Evolutionary conservation across 129 eudicot species (phyloP).

Genomic region (Erigeron canadensis): DNA sequence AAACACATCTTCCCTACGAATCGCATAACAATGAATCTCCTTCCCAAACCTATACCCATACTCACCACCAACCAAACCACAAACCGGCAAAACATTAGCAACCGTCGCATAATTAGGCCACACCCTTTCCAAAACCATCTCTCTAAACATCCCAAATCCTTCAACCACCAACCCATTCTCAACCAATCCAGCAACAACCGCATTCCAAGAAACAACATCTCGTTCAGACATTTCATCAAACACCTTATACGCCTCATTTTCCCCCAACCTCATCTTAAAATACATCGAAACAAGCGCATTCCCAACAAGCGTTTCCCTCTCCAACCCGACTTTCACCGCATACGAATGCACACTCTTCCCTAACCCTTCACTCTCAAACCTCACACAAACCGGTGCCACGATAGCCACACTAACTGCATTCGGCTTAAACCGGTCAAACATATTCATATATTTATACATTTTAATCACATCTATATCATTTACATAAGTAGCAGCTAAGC

Average conservation of each 20-base stretch:
- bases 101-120: constrained; percentile 78
- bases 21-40: constrained; percentile 58
- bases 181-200: constrained; percentile 70
- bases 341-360: constrained; percentile 69
- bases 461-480: constrained; percentile 59
- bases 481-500: constrained; percentile 54
- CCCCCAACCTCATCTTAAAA: constrained; percentile 60
- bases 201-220: constrained; percentile 90
- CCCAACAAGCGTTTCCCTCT: constrained; percentile 63
- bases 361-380: constrained; percentile 41
- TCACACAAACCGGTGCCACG: constrained; percentile 71
- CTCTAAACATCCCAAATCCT: constrained; percentile 54
- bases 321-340: constrained; percentile 62
- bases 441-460: constrained; percentile 47
- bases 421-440: constrained; percentile 30
- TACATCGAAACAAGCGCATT: constrained; percentile 81
- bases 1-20: constrained; percentile 47
- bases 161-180: constrained; percentile 61
- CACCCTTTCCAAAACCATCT: constrained; percentile 52
- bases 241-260: constrained; percentile 44
- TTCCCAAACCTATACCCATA: constrained; percentile 45
- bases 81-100: constrained; percentile 64
- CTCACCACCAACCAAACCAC: constrained; percentile 39
- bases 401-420: constrained; percentile 68
- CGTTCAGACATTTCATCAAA: constrained; percentile 56